phyloP scores from a whole-genome alignment of 2,329 filamentous ascomycete genomes.

The Stagonosporopsis cucurbitacearum region DNA sequence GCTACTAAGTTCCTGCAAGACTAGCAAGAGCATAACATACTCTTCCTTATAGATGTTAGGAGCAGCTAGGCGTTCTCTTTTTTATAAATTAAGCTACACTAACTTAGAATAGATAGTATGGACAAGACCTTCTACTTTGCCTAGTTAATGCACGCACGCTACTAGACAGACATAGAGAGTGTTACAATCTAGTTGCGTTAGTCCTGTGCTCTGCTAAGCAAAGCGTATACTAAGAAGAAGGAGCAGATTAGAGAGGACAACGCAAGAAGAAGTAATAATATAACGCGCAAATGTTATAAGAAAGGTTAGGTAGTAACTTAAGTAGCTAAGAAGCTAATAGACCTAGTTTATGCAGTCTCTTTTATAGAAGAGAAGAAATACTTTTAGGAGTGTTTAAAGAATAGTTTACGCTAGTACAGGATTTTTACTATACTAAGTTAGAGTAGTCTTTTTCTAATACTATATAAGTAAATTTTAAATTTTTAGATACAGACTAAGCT shows the following conservation, averaged over 20 bases:
- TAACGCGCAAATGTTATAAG: not conserved
- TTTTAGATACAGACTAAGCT: conserved; percentile 3
- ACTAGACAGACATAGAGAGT: conserved; percentile 1
- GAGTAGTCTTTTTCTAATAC: conserved; percentile 5
- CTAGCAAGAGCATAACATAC: not conserved
- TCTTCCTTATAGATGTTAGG: too few relatives aligned
- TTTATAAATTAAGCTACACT: not conserved
- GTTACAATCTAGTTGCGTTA: conserved; percentile 7
- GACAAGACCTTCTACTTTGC: not conserved
- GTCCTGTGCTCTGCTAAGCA: conserved; percentile 1
- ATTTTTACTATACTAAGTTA: not conserved
- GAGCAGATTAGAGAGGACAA: not conserved
- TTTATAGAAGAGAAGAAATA: not conserved
- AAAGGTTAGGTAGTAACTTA: not conserved
- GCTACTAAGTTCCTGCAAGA: not conserved
- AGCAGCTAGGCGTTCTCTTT: too few relatives aligned
- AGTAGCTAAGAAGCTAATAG: not conserved
- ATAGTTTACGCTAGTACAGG: conserved; percentile 2
- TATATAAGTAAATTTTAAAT: not conserved
- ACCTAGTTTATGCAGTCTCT: not conserved
- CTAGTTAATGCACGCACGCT: conserved; percentile 5
- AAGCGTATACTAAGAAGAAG: conserved; percentile 2
- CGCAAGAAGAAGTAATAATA: not conserved
- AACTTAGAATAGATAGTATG: not conserved
- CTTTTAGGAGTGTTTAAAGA: conserved; percentile 1